Evolutionary conservation across 129 eudicot species (phyloP).

Genomic region (Glebionis coronaria): DNA sequence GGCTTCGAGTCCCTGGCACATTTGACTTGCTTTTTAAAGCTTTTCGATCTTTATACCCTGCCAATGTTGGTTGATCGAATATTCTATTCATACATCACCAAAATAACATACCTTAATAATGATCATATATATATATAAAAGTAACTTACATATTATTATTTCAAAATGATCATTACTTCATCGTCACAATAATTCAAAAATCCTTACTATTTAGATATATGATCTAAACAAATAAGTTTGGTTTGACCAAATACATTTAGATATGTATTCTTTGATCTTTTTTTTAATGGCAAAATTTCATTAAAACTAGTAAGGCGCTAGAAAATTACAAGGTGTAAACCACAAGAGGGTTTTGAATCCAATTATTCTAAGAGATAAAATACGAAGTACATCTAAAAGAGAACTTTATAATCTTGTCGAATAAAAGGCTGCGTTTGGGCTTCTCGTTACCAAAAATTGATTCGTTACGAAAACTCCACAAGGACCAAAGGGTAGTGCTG

Average conservation of each 20-base stretch:
- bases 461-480: no score
- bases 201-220: conserved; percentile 12
- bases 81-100: conserved; percentile 19
- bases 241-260: conserved; percentile 19
- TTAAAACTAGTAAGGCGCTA: no score
- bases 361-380: no score
- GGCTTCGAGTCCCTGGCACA: neutral
- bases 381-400: no score
- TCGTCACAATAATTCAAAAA: conserved; percentile 21
- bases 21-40: conserved; percentile 28
- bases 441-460: no score
- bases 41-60: conserved; percentile 12
- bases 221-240: conserved; percentile 8
- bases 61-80: conserved; percentile 21
- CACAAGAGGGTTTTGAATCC: no score
- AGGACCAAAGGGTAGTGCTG: no score
- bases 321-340: no score
- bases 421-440: no score
- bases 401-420: no score
- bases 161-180: conserved; percentile 16
- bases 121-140: conserved; percentile 14
- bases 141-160: conserved; percentile 5
- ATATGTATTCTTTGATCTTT: conserved; percentile 12
- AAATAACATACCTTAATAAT: conserved; percentile 34
- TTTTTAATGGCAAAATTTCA: no score